Percentiles rank a stretch among this genome's conserved stretches.
Conservation (phyloP, 2,329 filamentous ascomycete species). For the Aplosporella prunicola region DNA sequence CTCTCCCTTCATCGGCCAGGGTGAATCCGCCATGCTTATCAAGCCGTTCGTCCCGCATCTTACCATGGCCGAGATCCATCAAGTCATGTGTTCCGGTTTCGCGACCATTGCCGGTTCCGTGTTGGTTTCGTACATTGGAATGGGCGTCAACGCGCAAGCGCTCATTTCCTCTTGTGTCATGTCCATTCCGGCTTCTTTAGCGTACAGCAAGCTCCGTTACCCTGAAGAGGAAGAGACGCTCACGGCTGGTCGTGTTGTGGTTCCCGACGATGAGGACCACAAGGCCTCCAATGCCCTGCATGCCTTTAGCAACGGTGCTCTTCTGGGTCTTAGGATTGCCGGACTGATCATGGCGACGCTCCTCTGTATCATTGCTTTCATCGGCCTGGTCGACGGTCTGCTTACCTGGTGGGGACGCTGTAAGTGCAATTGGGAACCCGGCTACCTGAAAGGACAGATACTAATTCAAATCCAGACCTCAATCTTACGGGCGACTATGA, state of each 20-base stretch:
- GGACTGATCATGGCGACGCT: constrained; percentile 72
- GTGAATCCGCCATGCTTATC: constrained; percentile 88
- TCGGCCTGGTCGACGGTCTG: constrained; percentile 65
- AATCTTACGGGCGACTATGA: constrained; percentile 56
- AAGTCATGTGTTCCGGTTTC: constrained; percentile 87
- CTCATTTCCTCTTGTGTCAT: constrained; percentile 89
- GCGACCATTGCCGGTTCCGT: constrained; percentile 87
- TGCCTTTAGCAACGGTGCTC: constrained; percentile 75
- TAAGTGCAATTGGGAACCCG: constrained; percentile 7
- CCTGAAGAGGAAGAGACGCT: constrained; percentile 81
- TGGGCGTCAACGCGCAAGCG: constrained; percentile 76
- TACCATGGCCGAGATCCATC: constrained; percentile 80
- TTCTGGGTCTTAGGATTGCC: constrained; percentile 78
- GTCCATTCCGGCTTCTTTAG: constrained; percentile 86
- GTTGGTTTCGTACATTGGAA: constrained; percentile 72
- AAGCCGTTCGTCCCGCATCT: constrained; percentile 77
- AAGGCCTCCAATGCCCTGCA: constrained; percentile 72
- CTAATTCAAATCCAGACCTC: constrained; percentile 38
- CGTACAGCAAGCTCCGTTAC: constrained; percentile 80
- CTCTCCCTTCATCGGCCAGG: constrained; percentile 88
- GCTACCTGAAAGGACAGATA: constrained; percentile 5
- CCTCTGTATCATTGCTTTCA: constrained; percentile 72
- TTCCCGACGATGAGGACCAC: constrained; percentile 70
- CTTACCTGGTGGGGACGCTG: constrained; percentile 74
- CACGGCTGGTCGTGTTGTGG: constrained; percentile 69